Percentiles rank a stretch among this genome's conserved stretches.
Conservation (phyloP, 2,329 filamentous ascomycete genomes). For the Pestalotiopsis sp. region DNA sequence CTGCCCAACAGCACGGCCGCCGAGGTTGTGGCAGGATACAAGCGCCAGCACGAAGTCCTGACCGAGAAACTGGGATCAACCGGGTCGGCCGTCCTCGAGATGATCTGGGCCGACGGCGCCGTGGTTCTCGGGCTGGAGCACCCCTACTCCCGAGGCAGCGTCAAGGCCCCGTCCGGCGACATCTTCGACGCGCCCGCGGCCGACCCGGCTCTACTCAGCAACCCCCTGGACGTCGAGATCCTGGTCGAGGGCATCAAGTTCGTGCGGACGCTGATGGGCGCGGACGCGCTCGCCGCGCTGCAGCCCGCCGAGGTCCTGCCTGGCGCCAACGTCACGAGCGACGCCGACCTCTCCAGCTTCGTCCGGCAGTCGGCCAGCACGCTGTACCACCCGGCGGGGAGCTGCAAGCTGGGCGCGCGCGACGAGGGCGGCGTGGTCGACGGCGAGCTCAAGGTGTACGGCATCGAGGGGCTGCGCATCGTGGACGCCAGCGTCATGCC, state of each 20-base stretch:
- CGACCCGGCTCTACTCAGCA: slow-evolving; percentile 42
- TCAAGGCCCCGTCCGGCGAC: slow-evolving; percentile 51
- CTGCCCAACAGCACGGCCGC: slow-evolving; percentile 25
- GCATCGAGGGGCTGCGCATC: not conserved
- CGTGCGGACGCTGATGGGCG: slow-evolving; percentile 33
- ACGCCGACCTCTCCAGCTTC: slow-evolving; percentile 28
- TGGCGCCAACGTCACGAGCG: slow-evolving; percentile 26
- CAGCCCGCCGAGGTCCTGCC: slow-evolving; percentile 38
- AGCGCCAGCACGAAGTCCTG: slow-evolving; percentile 16
- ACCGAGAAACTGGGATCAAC: not conserved
- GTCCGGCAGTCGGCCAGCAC: not conserved
- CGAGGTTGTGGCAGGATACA: slow-evolving; percentile 21
- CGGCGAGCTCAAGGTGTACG: slow-evolving; percentile 4
- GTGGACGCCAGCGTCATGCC: slow-evolving; percentile 10
- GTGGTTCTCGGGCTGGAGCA: slow-evolving; percentile 22
- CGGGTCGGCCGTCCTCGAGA: slow-evolving; percentile 4
- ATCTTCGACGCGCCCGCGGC: slow-evolving; percentile 52
- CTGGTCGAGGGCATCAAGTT: slow-evolving; percentile 46
- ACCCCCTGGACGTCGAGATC: slow-evolving; percentile 51
- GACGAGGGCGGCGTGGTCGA: slow-evolving; percentile 10
- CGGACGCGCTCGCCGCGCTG: slow-evolving; percentile 35
- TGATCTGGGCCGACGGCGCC: slow-evolving; percentile 16
- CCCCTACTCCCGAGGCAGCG: slow-evolving; percentile 56
- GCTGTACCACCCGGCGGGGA: slow-evolving; percentile 4
- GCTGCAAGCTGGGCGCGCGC: slow-evolving; percentile 8